Evolutionary conservation across 805 yeast genomes (phyloP), one percentile per base, ranked within the genome.

Genomic region (Kuraishia floccosa): DNA sequence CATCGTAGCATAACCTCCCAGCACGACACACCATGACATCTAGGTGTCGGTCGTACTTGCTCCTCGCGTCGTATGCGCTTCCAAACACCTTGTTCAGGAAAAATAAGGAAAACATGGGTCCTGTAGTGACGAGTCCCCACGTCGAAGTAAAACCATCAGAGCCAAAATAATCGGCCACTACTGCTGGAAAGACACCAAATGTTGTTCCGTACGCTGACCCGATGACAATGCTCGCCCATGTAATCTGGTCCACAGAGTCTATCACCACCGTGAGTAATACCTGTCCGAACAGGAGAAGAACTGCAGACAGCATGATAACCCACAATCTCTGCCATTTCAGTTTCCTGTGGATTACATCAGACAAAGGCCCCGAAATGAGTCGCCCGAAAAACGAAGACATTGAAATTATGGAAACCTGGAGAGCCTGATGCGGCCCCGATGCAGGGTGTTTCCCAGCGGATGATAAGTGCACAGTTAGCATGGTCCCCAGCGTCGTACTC

Each of bases 81-180:
- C 84, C 85, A 40, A 81, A 67, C 30, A 63, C 56, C 34, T 63
- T 64, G 30, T 76, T 72, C 37, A 79, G 58, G 2, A 60, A 30
- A 41, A 68, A 71, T 25, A 80, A 65, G 0, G 69, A 56, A 4
- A 71, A 27, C 14, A 78, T 52, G 1, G 85, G 84, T 6, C 87
- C 87, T 0, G 85, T 74, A 16, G 86, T 76, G 11, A 73, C 52
- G 25, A 80, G 53, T 0, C 89, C 85, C 89, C 91, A 81, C 1
- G 77, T 63, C 0, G 87, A 77, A 15, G 85, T 73, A 47, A 78
- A 81, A 0, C 73, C 66, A 5, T 54, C 60, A 0, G 82, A 66
- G 2, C 87, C 87, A 54, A 78, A 79, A 10, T 62, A 56, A 39
- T 81, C 93, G 0, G 86, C 86, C 18, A 79, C 63, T 3, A 78